A percentile compares a stretch with the other conserved stretches of the same genome.
Conservation (phyloP, 1,139 yeast species). For the Geotrichum siamense region DNA sequence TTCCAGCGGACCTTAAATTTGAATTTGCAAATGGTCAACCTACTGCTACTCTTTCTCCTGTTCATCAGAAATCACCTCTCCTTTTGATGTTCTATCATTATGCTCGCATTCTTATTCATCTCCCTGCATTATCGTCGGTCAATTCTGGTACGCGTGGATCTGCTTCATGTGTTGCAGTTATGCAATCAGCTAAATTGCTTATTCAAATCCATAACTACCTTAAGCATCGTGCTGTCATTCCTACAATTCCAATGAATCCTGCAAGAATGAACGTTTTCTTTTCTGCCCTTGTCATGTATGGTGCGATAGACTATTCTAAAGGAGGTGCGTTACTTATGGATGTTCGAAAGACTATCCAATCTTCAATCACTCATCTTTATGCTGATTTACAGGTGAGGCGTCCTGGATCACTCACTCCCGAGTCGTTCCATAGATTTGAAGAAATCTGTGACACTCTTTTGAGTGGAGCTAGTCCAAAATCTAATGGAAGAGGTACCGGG, state of each 20-base stretch:
- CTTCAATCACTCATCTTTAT: conserved; percentile 25
- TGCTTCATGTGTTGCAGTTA: conserved; percentile 59
- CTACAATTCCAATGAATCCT: conserved; percentile 64
- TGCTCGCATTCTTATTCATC: conserved; percentile 70
- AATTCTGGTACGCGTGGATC: conserved; percentile 38
- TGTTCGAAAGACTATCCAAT: conserved; percentile 41
- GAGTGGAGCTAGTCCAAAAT: conserved; percentile 10
- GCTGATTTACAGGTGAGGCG: conserved; percentile 25
- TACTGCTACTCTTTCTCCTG: conserved; percentile 35
- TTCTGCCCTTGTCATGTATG: conserved; percentile 65
- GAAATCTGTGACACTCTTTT: conserved; percentile 25
- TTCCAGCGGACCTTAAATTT: conserved; percentile 56
- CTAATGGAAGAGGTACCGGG: background rate
- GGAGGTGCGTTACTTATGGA: conserved; percentile 76
- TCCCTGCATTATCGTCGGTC: conserved; percentile 57
- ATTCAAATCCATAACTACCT: conserved; percentile 52
- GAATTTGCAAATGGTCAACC: conserved; percentile 59
- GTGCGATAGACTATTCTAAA: conserved; percentile 73
- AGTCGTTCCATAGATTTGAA: conserved; percentile 25
- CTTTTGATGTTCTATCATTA: conserved; percentile 65
- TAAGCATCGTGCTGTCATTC: conserved; percentile 38
- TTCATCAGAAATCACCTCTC: conserved; percentile 50
- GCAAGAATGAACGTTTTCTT: conserved; percentile 62
- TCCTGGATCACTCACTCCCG: conserved; percentile 26
- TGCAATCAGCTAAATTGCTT: conserved; percentile 65